These are phyloP conservation scores for Talaromyces pinophilus DNA, from an alignment of 2,329 filamentous ascomycete genomes.

Conservation along the genomic window DNA sequence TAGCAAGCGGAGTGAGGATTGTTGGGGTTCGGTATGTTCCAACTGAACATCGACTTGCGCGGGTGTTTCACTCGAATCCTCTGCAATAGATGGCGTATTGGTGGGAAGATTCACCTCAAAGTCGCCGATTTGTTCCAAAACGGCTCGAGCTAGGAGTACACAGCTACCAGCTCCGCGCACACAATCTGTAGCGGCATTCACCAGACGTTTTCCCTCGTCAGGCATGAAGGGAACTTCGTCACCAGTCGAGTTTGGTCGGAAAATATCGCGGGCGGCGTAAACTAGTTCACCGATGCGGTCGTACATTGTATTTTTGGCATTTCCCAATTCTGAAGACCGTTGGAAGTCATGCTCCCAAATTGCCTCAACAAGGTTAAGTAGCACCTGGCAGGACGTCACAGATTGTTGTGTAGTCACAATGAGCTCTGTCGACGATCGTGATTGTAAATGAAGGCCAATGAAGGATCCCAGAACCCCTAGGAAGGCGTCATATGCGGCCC, in stretches of 20 bases:
- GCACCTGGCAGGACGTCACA: constrained; percentile 74
- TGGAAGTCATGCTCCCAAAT: constrained; percentile 76
- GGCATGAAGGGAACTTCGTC: constrained; percentile 77
- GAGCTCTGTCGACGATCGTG: constrained; percentile 83
- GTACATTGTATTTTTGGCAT: constrained; percentile 74
- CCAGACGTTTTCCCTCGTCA: constrained; percentile 72
- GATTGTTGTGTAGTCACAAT: constrained; percentile 80
- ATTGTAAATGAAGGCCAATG: constrained; percentile 89
- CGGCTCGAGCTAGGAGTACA: constrained; percentile 78
- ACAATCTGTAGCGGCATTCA: constrained; percentile 79
- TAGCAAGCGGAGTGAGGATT: constrained; percentile 44
- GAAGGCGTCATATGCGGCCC: constrained; percentile 79
- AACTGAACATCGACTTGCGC: constrained; percentile 27
- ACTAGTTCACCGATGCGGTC: constrained; percentile 78
- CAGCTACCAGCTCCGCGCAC: constrained; percentile 90
- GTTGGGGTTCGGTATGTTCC: constrained; percentile 26
- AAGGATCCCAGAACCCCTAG: constrained; percentile 89
- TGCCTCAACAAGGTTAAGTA: constrained; percentile 77
- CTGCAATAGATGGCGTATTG: constrained; percentile 20
- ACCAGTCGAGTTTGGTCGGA: constrained; percentile 68
- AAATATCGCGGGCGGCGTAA: constrained; percentile 75
- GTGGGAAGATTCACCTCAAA: constrained; percentile 73
- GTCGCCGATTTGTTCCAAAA: constrained; percentile 86
- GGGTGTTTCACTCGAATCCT: constrained; percentile 28
- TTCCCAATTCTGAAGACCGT: constrained; percentile 65